These are phyloP conservation scores for Laburnicola sp. DNA, from an alignment of 2,329 filamentous ascomycete genomes.

Conservation along the genomic window DNA sequence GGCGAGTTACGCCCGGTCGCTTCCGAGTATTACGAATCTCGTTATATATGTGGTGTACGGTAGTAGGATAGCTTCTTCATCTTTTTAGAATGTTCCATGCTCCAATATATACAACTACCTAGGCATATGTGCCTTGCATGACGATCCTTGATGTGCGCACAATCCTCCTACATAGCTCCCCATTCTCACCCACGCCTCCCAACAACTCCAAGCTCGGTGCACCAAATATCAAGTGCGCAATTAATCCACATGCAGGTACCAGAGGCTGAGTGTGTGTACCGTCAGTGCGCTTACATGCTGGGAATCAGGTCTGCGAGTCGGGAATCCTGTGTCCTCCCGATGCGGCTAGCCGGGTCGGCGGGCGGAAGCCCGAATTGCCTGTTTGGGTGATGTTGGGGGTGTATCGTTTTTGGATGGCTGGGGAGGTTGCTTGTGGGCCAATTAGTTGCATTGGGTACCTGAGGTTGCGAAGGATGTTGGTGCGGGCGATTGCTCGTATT, in stretches of 20 bases:
- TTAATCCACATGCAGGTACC: conserved; percentile 3
- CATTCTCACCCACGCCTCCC: background rate
- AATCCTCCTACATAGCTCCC: background rate
- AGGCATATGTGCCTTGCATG: too few relatives aligned
- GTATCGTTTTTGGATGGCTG: background rate
- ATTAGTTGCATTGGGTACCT: background rate
- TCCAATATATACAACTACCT: too few relatives aligned
- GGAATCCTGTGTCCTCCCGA: conserved; percentile 5
- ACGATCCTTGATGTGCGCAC: background rate
- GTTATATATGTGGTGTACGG: too few relatives aligned
- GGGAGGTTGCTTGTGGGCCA: background rate
- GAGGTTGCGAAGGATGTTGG: background rate
- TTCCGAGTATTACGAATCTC: too few relatives aligned
- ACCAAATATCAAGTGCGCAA: background rate
- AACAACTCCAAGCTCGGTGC: background rate
- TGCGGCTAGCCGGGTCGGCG: background rate
- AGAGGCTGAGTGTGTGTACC: background rate
- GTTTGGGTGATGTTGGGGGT: background rate
- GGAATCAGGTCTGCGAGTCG: conserved; percentile 6
- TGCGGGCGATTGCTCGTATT: background rate
- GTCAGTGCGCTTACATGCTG: conserved; percentile 1
- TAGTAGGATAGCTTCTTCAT: too few relatives aligned
- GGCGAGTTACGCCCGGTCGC: too few relatives aligned
- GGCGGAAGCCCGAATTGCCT: conserved; percentile 1
- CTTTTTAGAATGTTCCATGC: too few relatives aligned